Percentiles rank a stretch among this genome's conserved stretches.
phyloP scores from a whole-genome alignment of 2,329 filamentous ascomycete species.

The Trichoderma brevicompactum region DNA sequence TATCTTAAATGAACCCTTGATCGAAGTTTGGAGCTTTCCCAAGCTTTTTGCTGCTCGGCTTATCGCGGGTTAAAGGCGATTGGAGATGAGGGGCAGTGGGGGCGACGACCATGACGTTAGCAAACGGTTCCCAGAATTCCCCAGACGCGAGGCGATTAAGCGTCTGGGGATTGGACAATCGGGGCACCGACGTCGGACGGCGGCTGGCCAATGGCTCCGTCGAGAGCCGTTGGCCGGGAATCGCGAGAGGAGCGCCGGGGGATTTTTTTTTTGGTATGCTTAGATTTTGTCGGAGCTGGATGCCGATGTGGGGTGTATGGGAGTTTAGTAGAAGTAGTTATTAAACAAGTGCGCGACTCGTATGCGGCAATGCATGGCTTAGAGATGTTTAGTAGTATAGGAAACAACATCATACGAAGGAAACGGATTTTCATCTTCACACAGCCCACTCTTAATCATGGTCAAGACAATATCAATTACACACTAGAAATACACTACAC shows the following conservation, averaged over 20 bases:
- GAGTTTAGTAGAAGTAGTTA: no score
- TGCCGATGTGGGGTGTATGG: not conserved
- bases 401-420: not conserved
- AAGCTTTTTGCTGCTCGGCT: conserved; percentile 17
- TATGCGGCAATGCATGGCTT: not conserved
- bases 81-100: conserved; percentile 22
- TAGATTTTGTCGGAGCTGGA: no score
- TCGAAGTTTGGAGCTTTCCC: not conserved
- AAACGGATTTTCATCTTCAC: no score
- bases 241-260: no score
- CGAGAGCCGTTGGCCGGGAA: conserved; percentile 2
- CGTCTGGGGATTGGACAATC: conserved; percentile 18
- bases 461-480: not conserved
- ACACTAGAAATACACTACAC: conserved; percentile 1
- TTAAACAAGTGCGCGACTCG: not conserved
- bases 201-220: conserved; percentile 7
- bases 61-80: conserved; percentile 31
- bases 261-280: no score
- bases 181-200: conserved; percentile 8
- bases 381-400: not conserved
- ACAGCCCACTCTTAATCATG: not conserved
- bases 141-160: conserved; percentile 4
- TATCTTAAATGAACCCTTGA: not conserved
- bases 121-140: not conserved
- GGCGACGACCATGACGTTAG: conserved; percentile 23